phyloP scores from a whole-genome alignment of 495 filamentous ascomycete species.

The Hamigera avellanea region DNA sequence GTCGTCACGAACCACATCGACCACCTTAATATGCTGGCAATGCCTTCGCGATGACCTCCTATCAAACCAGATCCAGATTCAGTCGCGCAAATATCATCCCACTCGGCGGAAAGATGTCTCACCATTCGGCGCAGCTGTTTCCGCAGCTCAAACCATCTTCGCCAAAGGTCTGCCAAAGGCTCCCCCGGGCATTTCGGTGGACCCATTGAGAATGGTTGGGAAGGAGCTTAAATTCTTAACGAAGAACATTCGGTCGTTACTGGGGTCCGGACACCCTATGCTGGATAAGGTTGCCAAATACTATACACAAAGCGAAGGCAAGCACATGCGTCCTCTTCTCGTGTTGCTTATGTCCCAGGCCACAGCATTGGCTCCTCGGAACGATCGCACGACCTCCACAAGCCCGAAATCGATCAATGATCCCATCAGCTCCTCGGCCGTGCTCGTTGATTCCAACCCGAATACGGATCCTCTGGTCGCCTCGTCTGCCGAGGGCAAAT shows the following conservation, averaged over 20 bases:
- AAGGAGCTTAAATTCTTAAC: conserved; percentile 93
- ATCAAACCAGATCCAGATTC: conserved; percentile 13
- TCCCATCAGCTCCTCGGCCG: conserved; percentile 59
- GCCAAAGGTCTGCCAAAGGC: conserved; percentile 52
- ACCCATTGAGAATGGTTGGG: conserved; percentile 70
- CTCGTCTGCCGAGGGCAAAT: conserved; percentile 35
- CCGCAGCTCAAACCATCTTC: conserved; percentile 68
- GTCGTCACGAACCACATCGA: conserved; percentile 21
- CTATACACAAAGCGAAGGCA: conserved; percentile 93
- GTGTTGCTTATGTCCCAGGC: conserved; percentile 94
- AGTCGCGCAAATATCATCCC: conserved; percentile 32
- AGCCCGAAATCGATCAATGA: conserved; percentile 48
- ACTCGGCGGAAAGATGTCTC: conserved; percentile 35
- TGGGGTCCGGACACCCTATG: conserved; percentile 86
- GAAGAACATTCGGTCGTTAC: conserved; percentile 74
- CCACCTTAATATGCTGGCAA: conserved; percentile 29
- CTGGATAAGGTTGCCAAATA: conserved; percentile 95
- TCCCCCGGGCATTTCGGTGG: conserved; percentile 50
- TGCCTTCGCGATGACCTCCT: conserved; percentile 33
- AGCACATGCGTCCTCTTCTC: conserved; percentile 88
- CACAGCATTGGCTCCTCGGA: conserved; percentile 67
- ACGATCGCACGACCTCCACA: conserved; percentile 23
- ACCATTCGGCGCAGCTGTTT: conserved; percentile 56
- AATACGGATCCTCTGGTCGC: conserved; percentile 42
- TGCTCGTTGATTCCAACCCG: conserved; percentile 80